A percentile compares a stretch with the other conserved stretches of the same genome.
Evolutionary conservation across 2,329 filamentous ascomycete species (phyloP).

Genomic region (Nigrospora osmanthi): DNA sequence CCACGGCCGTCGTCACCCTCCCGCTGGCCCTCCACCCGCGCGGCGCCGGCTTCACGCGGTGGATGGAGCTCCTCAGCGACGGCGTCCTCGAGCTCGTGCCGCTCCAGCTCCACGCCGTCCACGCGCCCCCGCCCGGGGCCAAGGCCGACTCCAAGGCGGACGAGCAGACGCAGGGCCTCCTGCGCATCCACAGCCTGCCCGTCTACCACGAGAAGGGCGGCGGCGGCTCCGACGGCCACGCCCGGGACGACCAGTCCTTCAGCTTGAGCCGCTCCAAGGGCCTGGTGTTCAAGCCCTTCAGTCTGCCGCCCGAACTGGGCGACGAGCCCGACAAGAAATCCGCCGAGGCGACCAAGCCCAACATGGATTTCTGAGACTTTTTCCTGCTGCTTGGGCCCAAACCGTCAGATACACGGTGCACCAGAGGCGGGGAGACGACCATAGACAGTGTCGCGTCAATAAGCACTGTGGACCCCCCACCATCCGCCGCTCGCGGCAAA

Average conservation of each 20-base stretch:
- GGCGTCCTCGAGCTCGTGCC: conserved; percentile 79
- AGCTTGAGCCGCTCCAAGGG: conserved; percentile 73
- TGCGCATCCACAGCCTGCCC: conserved; percentile 76
- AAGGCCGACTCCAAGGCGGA: conserved; percentile 45
- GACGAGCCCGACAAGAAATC: conserved; percentile 42
- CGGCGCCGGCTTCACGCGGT: conserved; percentile 66
- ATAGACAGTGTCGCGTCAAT: neutral
- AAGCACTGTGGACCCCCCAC: too few relatives aligned
- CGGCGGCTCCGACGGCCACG: conserved; percentile 58
- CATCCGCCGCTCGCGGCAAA: neutral
- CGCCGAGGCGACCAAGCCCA: conserved; percentile 51
- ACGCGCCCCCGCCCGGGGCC: conserved; percentile 41
- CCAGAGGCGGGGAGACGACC: neutral
- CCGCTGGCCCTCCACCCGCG: conserved; percentile 76
- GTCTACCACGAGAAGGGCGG: conserved; percentile 85
- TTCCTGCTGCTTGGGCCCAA: neutral
- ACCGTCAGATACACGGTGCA: neutral
- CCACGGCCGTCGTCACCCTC: conserved; percentile 69
- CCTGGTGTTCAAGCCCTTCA: conserved; percentile 81
- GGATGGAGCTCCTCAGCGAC: conserved; percentile 79
- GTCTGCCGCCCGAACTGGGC: conserved; percentile 77
- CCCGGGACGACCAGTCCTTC: conserved; percentile 84
- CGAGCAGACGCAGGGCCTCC: conserved; percentile 77
- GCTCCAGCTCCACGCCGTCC: conserved; percentile 50
- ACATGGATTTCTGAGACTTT: conserved; percentile 62